Evolutionary conservation across 2,329 filamentous ascomycete genomes (phyloP).

Genomic region (Fusarium abutilonis): DNA sequence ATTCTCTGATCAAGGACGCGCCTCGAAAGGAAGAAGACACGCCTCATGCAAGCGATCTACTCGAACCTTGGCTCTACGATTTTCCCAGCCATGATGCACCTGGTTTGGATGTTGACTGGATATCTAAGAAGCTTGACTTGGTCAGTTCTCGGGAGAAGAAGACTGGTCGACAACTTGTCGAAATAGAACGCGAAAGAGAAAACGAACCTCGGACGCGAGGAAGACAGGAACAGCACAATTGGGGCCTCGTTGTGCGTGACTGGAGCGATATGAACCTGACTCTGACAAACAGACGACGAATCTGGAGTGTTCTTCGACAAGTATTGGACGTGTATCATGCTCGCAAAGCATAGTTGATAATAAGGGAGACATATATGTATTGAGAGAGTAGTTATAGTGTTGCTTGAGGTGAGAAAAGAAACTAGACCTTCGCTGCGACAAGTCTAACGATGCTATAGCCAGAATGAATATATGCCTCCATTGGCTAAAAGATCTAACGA

Average conservation of each 20-base stretch:
- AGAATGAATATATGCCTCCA: conserved; percentile 37
- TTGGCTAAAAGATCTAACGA: conserved; percentile 20
- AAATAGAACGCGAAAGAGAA: neutral
- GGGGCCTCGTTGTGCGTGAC: neutral
- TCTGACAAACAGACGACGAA: conserved; percentile 1
- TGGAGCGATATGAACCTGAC: conserved; percentile 3
- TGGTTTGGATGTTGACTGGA: neutral
- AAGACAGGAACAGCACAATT: neutral
- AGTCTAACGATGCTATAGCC: conserved; percentile 16
- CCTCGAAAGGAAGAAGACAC: neutral
- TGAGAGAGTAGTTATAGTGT: too few relatives aligned
- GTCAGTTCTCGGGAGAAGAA: neutral
- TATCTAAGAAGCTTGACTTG: neutral
- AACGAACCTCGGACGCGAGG: neutral
- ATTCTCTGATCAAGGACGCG: neutral
- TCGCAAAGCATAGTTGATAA: neutral
- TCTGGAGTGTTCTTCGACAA: neutral
- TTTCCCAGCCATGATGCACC: neutral
- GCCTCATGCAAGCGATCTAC: neutral
- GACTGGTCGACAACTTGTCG: neutral
- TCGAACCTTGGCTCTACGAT: neutral
- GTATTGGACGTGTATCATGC: neutral
- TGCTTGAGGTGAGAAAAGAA: too few relatives aligned
- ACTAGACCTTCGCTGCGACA: neutral
- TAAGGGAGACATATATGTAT: neutral